Base-by-base conservation (phyloP, 768 basidiomycete species). In the Suillus fuscotomentosus region DNA sequence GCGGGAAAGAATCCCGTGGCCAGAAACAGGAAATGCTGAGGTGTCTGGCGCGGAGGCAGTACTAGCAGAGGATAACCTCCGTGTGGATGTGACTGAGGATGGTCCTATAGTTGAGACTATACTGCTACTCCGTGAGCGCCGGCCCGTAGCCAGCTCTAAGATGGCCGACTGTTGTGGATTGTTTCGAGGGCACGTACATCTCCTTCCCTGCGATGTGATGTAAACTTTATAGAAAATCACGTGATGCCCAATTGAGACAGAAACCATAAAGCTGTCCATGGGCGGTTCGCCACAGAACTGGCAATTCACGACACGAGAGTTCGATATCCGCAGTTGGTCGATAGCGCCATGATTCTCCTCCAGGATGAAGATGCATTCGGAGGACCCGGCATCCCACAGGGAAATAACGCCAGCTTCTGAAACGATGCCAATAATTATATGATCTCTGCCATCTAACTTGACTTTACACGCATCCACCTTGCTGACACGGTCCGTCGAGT, bases 1-100 rank as follows among this genome's bases (percentile, higher is more conserved):
- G 54, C 91, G 83, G 31, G 90, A 87, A 72, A 93, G 86, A 45
- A 89, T 83, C 22, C 90, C 94, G 70, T 92, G 92, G 3, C 82
- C 91, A 7, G 90, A 94, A 27, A 95, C 84, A 13, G 93, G 93
- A 72, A 93, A 95, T 10, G 84, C 79, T 6, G 84, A 76, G 0
- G 80, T 72, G 61, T 88, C 86, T 24, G 64, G 34, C 24, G 75
- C 70, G 31, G 73, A 68, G 76, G 82, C 59, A 76, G 73, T 22
- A 22, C 72, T 71, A 39, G 77, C 73, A 31, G 84, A 77, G 5
- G 84, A 82, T 17, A 86, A 70, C 62, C 85, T 79, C 54, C 84
- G 80, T n/a, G 76, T 68, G 61, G 85, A 82, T 7, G 81, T 75
- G 24, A 81, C 78, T 15, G 77, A 71, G 7, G 87, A 85, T 3